Evolutionary conservation across 2,329 filamentous ascomycete genomes (phyloP).

Genomic region (Aspergillus fijiensis): DNA sequence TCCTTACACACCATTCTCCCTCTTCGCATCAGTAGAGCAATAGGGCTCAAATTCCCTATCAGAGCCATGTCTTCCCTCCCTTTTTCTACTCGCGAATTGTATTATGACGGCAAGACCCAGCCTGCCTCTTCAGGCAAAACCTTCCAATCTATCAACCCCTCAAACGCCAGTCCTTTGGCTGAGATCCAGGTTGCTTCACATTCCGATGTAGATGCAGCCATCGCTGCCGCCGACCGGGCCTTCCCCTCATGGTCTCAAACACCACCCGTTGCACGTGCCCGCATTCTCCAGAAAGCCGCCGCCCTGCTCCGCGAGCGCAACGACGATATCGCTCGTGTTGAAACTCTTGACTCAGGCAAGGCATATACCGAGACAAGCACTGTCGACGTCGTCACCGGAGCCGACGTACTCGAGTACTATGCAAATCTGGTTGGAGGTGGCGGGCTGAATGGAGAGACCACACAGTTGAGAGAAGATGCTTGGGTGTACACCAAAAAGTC

Average conservation of each 20-base stretch:
- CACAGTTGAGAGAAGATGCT: slow-evolving; percentile 70
- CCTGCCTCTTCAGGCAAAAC: slow-evolving; percentile 58
- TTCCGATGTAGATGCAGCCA: slow-evolving; percentile 67
- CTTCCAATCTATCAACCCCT: slow-evolving; percentile 73
- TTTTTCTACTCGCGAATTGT: slow-evolving; percentile 63
- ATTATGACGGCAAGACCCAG: slow-evolving; percentile 71
- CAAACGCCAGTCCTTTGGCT: slow-evolving; percentile 66
- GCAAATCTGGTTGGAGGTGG: slow-evolving; percentile 75
- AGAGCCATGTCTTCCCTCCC: slow-evolving; percentile 30
- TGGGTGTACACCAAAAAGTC: slow-evolving; percentile 83
- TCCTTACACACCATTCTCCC: slow-evolving; percentile 15
- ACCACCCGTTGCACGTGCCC: slow-evolving; percentile 69
- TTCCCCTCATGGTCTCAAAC: slow-evolving; percentile 77
- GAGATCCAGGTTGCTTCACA: slow-evolving; percentile 69
- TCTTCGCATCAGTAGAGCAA: neutral
- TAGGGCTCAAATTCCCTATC: neutral
- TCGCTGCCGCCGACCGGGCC: slow-evolving; percentile 67
- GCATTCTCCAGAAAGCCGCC: slow-evolving; percentile 75
- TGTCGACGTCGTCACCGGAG: slow-evolving; percentile 79
- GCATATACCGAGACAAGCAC: slow-evolving; percentile 79
- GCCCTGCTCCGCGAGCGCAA: slow-evolving; percentile 71
- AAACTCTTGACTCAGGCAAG: slow-evolving; percentile 85
- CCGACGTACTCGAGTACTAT: slow-evolving; percentile 84
- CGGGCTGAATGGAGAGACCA: slow-evolving; percentile 77
- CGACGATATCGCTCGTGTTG: slow-evolving; percentile 73